phyloP scores from a whole-genome alignment of 257 asterid species.

The Rhazya stricta region DNA sequence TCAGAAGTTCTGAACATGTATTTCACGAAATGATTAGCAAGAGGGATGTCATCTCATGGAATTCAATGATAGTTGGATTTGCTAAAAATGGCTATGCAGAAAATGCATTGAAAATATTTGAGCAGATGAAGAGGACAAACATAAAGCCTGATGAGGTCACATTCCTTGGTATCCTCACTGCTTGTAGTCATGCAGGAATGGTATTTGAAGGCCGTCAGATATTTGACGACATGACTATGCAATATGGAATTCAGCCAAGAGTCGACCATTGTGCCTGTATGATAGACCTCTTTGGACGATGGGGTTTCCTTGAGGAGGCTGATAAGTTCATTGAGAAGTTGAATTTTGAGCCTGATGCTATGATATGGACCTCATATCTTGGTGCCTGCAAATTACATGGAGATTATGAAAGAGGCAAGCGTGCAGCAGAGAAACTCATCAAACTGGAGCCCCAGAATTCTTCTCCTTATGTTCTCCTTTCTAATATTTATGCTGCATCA shows the following conservation, averaged over 20 bases:
- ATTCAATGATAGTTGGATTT: constrained; percentile 83
- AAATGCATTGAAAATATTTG: constrained; percentile 52
- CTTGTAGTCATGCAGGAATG: constrained; percentile 88
- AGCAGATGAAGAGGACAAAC: constrained; percentile 53
- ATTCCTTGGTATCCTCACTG: constrained; percentile 82
- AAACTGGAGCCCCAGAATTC: constrained; percentile 70
- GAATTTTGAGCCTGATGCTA: constrained; percentile 58
- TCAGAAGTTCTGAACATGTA: constrained; percentile 51
- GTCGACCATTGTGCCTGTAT: constrained; percentile 80
- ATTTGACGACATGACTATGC: constrained; percentile 42
- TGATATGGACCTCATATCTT: constrained; percentile 80
- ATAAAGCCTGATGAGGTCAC: constrained; percentile 77
- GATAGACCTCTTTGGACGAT: constrained; percentile 82
- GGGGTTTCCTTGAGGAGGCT: constrained; percentile 80
- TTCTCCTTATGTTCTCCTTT: constrained; percentile 71
- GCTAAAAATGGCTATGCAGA: constrained; percentile 78
- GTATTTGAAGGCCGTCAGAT: constrained; percentile 65
- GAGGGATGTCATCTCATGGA: constrained; percentile 74
- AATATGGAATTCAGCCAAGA: constrained; percentile 55
- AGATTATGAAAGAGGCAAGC: constrained; percentile 64
- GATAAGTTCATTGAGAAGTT: constrained; percentile 59
- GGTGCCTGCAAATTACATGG: constrained; percentile 85
- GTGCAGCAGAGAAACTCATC: constrained; percentile 71
- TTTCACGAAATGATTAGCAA: constrained; percentile 58
- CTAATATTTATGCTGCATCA: constrained; percentile 71